Percentiles rank a stretch among this genome's conserved stretches.
Conservation (phyloP, 768 basidiomycete genomes). For the Hortiboletus flavorubellus region DNA sequence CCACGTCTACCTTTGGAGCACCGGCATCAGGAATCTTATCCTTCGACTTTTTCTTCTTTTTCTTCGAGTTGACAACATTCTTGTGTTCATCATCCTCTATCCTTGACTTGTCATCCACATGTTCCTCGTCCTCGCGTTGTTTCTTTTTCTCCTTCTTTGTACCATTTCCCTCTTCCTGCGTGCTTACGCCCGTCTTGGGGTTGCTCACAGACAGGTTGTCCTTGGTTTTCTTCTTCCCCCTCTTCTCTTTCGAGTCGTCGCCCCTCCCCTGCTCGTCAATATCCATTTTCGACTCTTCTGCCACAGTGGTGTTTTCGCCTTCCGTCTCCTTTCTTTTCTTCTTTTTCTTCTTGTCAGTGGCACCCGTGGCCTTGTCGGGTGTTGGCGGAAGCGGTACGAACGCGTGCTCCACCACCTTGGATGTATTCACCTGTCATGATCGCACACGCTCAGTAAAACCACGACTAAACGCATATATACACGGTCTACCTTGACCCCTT, state of each 20-base stretch:
- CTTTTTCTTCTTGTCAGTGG: constrained; percentile 11
- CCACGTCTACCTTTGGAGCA: not conserved
- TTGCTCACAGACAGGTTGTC: not conserved
- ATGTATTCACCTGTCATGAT: constrained; percentile 4
- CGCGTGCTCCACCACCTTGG: not conserved
- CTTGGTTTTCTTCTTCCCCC: constrained; percentile 21
- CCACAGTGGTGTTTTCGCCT: not conserved
- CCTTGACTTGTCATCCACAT: not conserved
- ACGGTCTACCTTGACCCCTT: constrained; percentile 12
- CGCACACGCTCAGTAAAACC: constrained; percentile 8
- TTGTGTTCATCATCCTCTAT: not conserved
- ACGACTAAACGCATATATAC: not conserved
- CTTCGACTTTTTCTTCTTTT: constrained; percentile 16
- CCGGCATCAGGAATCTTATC: constrained; percentile 2
- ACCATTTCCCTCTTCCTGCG: constrained; percentile 1
- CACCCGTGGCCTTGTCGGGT: not conserved
- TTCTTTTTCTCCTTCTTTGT: constrained; percentile 1
- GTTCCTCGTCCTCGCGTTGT: not conserved
- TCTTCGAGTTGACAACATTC: not conserved
- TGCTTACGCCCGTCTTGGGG: not conserved
- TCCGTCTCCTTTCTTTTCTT: constrained; percentile 14
- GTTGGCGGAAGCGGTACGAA: not conserved
- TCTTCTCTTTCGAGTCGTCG: constrained; percentile 12
- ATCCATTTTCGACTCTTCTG: not conserved
- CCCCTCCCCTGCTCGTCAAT: not conserved